Evolutionary conservation across 768 basidiomycete genomes (phyloP), one percentile per base, ranked within the genome.

Genomic region (Amanita exitialis): DNA sequence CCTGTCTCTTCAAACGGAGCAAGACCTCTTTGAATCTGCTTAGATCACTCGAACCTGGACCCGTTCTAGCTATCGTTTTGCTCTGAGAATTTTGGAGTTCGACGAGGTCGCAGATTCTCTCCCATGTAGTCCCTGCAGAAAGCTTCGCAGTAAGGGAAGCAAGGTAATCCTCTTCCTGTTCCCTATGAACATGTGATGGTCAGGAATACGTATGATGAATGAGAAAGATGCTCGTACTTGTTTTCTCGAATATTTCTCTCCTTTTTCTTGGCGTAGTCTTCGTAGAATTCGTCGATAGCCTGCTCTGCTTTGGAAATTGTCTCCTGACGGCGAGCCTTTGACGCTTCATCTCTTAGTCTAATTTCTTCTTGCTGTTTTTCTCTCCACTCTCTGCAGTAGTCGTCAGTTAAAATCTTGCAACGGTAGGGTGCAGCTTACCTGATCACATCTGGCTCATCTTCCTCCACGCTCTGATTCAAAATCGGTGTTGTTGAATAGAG

Each of bases 11-110:
- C 61, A 99, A 67, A 54, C 89, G 76, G 60, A 99, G 68, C 49
- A 99, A 69, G 41, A 98, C 86, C 63, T 99, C 95, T 69, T 92
- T 95, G 76, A 89, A 90, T 53, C 95, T 76, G 39, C 82, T 69
- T 34, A 98, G 73, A 61, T 99, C 95, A 2, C 89, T 92, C 34
- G 93, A 92, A 5, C 87, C 87, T 9, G 89, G 71, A 12, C 90
- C 90, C 28, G 87, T 79, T 41, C 92, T 80, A 15, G 93, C 84
- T 58, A 91, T 75, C 3, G 93, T 97, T 74, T 98, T 99, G 74
- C 90, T 93, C 67, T 98, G 92, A 49, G 93, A 96, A 65, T 98
- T 97, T 65, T 95, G 82, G 34, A 99, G 76, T 58, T 94, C 90
- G 54, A 96, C 68, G 46, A 83, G 68, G 23, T 82, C 82, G 62